Evolutionary conservation across 176 grass and related monocot genomes (phyloP), one percentile per base, ranked within the genome.

Genomic region (Saccharum officinarum): DNA sequence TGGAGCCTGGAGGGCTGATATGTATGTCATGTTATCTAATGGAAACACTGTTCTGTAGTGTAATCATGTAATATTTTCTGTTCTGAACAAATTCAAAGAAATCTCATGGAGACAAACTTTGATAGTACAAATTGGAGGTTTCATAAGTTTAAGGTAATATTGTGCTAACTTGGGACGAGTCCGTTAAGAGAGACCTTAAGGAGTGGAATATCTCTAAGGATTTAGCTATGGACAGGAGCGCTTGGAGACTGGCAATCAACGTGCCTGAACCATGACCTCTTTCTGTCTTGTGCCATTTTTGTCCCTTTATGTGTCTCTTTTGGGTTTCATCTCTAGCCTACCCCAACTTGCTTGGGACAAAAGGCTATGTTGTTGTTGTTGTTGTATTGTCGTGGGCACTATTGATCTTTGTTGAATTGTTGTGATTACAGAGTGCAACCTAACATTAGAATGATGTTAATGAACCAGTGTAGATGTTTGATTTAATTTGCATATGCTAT

Each of bases 101-200:
- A 85, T 61, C 26, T 14, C 83, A 55, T 36, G 57, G 71, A 36
- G 25, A 14, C 44, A 44, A 47, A 61, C 41, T 83, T 77, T 52
- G 16, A 80, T 80, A 50, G 37, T 44, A 44, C 2, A 69, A 76
- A 33, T 22, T 84, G 73, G 7, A 45, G 14, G 31, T 23, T 5
- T 84, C 34, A 14, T 49, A 59, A 78, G 13, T 71, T 62, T 49
- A 47, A 41, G n/a, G 63, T 30, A 40, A 46, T 82, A 42, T 41
- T 18, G 6, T 82, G 28, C 20, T 83, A 39, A n/a, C n/a, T n/a
- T n/a, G n/a, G n/a, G n/a, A n/a, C n/a, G n/a, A n/a, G n/a, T n/a
- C n/a, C n/a, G n/a, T n/a, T n/a, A n/a, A n/a, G n/a, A n/a, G n/a
- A n/a, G n/a, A n/a, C n/a, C n/a, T n/a, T n/a, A n/a, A n/a, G n/a